phyloP scores from a whole-genome alignment of 805 yeast species.

The Saturnispora sanitii region DNA sequence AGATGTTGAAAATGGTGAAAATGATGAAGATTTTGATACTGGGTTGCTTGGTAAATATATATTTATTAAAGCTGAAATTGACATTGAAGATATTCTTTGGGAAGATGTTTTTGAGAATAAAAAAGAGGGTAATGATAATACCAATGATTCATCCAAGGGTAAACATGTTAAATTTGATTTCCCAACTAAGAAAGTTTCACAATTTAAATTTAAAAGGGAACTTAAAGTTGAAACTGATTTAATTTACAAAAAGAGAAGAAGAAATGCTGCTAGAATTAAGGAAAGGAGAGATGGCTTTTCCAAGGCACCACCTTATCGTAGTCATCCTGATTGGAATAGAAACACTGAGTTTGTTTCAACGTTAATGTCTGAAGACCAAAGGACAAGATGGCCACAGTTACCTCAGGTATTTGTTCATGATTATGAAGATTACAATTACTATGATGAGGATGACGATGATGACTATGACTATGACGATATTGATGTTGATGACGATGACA shows the following conservation, averaged over 20 bases:
- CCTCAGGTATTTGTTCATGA: no score
- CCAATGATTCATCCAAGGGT: background rate
- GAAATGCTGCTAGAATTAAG: constrained; percentile 16
- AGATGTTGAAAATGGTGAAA: constrained; percentile 23
- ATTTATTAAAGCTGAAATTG: constrained; percentile 23
- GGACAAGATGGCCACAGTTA: no score
- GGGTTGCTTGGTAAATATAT: constrained; percentile 22
- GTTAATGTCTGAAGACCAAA: no score
- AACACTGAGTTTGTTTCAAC: constrained; percentile 1
- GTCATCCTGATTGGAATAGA: background rate
- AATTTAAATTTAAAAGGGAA: background rate
- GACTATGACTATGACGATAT: no score
- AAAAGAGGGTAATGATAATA: constrained; percentile 10
- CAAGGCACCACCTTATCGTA: background rate
- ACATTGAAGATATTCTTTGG: constrained; percentile 22
- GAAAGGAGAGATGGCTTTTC: background rate
- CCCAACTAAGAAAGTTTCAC: background rate
- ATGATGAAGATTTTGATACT: constrained; percentile 22
- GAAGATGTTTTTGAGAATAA: constrained; percentile 7
- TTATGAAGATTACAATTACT: no score
- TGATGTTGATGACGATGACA: no score
- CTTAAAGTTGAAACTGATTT: constrained; percentile 20
- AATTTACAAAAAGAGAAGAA: constrained; percentile 19
- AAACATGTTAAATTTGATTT: constrained; percentile 8
- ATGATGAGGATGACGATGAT: no score